phyloP scores from a whole-genome alignment of 768 basidiomycete genomes.

The Xerocomus potaroensis region DNA sequence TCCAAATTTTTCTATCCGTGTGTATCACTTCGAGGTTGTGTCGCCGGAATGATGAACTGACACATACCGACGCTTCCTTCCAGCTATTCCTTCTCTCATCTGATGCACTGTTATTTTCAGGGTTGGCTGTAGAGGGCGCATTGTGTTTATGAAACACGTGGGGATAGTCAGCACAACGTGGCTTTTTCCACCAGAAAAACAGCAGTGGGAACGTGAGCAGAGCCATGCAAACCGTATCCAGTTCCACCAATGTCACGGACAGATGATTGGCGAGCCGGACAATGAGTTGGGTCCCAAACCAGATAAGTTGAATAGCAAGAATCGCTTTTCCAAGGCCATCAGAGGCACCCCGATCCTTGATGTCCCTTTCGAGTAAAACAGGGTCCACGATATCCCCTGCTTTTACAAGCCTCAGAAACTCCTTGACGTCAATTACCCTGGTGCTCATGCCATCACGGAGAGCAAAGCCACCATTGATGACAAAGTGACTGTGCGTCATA shows the following conservation, averaged over 20 bases:
- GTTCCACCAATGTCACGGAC: not conserved
- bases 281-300: not conserved
- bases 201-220: not conserved
- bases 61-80: not conserved
- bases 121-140: too few relatives aligned
- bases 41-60: not conserved
- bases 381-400: not conserved
- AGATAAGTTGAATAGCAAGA: not conserved
- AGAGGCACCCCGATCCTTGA: not conserved
- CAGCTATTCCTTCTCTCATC: not conserved
- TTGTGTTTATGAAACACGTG: not conserved
- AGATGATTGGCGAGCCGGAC: not conserved
- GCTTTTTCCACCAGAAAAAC: constrained; percentile 1
- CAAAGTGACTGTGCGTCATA: not conserved
- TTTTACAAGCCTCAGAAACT: too few relatives aligned
- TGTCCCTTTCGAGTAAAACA: not conserved
- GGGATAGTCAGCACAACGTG: not conserved
- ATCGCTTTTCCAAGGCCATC: not conserved
- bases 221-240: too few relatives aligned
- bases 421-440: not conserved
- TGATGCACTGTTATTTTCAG: not conserved
- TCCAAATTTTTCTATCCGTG: not conserved
- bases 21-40: not conserved
- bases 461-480: not conserved
- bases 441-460: not conserved